These are phyloP conservation scores for Dianthus caryophyllus DNA, from an alignment of 148 eudicot genomes.

Conservation along the genomic window DNA sequence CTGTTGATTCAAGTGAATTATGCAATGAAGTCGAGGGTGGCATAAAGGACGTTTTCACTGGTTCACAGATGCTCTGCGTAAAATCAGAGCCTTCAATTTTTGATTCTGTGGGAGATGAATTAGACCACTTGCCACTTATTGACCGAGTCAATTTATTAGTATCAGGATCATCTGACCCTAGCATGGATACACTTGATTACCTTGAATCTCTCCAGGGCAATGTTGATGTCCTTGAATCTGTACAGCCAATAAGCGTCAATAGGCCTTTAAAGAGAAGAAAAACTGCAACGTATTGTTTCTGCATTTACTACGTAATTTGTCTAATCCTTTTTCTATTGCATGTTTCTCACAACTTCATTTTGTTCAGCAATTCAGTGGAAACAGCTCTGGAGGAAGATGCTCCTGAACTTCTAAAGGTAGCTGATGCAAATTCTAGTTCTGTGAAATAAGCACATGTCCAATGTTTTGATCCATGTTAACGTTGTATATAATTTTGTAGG, in stretches of 20 bases:
- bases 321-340: neutral
- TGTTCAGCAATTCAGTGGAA: constrained; percentile 72
- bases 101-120: constrained; percentile 38
- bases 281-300: constrained; percentile 75
- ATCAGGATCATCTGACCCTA: constrained; percentile 28
- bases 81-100: constrained; percentile 44
- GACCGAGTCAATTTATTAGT: constrained; percentile 58
- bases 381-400: constrained; percentile 96
- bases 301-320: neutral
- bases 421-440: neutral
- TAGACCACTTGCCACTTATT: constrained; percentile 66
- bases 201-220: constrained; percentile 23
- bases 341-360: constrained; percentile 22
- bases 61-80: constrained; percentile 17
- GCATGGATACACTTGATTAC: constrained; percentile 16
- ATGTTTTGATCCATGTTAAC: neutral
- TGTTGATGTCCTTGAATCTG: constrained; percentile 35
- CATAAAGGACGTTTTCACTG: constrained; percentile 23
- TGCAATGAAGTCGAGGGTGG: constrained; percentile 18
- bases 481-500: constrained; percentile 34
- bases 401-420: constrained; percentile 88
- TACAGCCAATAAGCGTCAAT: constrained; percentile 39
- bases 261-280: constrained; percentile 65
- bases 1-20: constrained; percentile 26
- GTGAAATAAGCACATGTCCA: neutral